A percentile compares a stretch with the other conserved stretches of the same genome.
These are phyloP conservation scores for Colletotrichum sp. DNA, from an alignment of 2,329 filamentous ascomycete genomes.

Conservation along the genomic window DNA sequence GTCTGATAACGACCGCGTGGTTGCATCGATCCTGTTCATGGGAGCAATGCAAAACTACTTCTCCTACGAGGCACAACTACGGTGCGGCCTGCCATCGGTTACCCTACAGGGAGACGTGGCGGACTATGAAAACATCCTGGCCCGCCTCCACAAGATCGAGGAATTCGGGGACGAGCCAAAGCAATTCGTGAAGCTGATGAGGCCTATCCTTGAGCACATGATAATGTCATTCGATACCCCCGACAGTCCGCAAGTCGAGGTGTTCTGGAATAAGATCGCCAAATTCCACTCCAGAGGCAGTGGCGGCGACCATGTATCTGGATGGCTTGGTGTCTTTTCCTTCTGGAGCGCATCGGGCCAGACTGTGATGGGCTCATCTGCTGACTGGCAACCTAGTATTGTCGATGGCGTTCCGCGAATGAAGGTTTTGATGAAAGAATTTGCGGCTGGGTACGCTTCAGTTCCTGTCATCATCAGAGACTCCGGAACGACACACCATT, in stretches of 20 bases:
- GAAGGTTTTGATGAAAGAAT: accelerated
- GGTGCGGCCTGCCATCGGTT: constrained; percentile 57
- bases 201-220: constrained; percentile 42
- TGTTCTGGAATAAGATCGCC: constrained; percentile 40
- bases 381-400: accelerated
- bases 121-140: constrained; percentile 47
- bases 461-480: neutral
- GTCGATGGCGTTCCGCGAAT: neutral
- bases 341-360: neutral
- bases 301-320: neutral
- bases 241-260: constrained; percentile 24
- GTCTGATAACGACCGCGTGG: constrained; percentile 43
- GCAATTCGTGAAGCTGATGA: constrained; percentile 37
- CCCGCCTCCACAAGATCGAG: constrained; percentile 39
- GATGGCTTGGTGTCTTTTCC: neutral
- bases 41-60: constrained; percentile 56
- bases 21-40: constrained; percentile 56
- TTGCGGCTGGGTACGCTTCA: neutral
- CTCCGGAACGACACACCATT: too few relatives aligned
- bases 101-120: constrained; percentile 51
- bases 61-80: constrained; percentile 28
- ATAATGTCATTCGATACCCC: constrained; percentile 39
- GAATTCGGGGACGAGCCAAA: constrained; percentile 40
- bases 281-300: neutral
- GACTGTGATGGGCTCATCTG: too few relatives aligned